Evolutionary conservation across 1,284 basidiomycete genomes (phyloP).

Genomic region (Cryptococcus depauperatus): DNA sequence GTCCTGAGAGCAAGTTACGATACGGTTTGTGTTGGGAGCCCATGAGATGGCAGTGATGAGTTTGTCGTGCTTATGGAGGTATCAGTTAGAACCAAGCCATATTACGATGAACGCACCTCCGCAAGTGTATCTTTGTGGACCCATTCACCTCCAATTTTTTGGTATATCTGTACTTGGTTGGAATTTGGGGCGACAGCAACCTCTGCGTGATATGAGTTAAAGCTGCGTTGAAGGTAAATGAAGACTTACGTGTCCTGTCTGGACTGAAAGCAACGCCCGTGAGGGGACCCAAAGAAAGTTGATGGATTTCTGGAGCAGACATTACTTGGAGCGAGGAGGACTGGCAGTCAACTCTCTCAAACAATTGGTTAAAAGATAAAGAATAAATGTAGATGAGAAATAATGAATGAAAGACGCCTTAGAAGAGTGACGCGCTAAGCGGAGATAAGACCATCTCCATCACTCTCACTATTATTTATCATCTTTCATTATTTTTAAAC

Average conservation of each 20-base stretch:
- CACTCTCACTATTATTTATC: neutral
- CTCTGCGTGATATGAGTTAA: constrained; percentile 50
- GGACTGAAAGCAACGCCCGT: constrained; percentile 89
- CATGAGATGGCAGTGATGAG: constrained; percentile 97
- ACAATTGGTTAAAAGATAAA: neutral
- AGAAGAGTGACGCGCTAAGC: neutral
- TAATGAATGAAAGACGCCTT: neutral
- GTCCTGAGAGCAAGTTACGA: constrained; percentile 97
- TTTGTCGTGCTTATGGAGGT: constrained; percentile 80
- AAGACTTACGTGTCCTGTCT: constrained; percentile 62
- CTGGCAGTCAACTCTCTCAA: constrained; percentile 25
- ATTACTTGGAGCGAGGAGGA: constrained; percentile 48
- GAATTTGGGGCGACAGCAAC: constrained; percentile 86
- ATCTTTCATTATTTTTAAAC: no score
- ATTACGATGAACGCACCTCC: constrained; percentile 55
- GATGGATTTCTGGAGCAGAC: constrained; percentile 67
- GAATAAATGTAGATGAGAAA: neutral
- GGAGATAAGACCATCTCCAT: no score
- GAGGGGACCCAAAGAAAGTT: constrained; percentile 71
- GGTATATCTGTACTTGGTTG: constrained; percentile 78
- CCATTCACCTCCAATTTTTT: constrained; percentile 61
- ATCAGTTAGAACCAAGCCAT: neutral
- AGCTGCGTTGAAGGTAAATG: neutral
- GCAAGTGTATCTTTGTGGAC: constrained; percentile 67
- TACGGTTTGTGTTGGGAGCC: constrained; percentile 91